Evolutionary conservation across 495 filamentous ascomycete species (phyloP).

Genomic region (Margaritispora aquatica): DNA sequence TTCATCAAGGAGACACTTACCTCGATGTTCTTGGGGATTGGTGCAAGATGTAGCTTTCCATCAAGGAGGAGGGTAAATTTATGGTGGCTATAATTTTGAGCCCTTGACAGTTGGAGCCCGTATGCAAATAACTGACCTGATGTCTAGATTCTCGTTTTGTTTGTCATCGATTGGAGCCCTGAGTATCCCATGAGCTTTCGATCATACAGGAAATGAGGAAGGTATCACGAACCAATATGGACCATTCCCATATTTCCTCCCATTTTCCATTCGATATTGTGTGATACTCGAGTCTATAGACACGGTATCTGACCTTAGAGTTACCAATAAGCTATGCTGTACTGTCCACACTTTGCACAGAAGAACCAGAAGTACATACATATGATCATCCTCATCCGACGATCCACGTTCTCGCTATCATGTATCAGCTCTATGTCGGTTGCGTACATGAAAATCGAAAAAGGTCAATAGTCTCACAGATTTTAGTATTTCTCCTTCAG

Average conservation of each 20-base stretch:
- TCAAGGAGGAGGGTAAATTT: slow-evolving; percentile 30
- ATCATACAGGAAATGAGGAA: neutral
- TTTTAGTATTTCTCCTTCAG: too few species aligned
- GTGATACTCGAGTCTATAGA: slow-evolving; percentile 19
- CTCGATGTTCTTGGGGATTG: slow-evolving; percentile 16
- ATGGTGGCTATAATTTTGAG: slow-evolving; percentile 24
- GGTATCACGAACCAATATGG: slow-evolving; percentile 18
- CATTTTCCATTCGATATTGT: slow-evolving; percentile 19
- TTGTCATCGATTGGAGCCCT: slow-evolving; percentile 20
- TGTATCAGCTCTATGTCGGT: neutral
- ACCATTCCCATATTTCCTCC: slow-evolving; percentile 19
- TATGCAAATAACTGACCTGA: slow-evolving; percentile 3
- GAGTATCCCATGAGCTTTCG: neutral
- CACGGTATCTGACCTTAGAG: neutral
- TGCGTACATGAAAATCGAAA: neutral
- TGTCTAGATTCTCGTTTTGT: slow-evolving; percentile 21
- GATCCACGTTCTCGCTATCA: neutral
- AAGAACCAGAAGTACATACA: neutral
- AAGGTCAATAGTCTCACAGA: neutral
- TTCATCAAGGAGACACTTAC: neutral
- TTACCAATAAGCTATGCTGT: neutral
- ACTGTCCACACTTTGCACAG: neutral
- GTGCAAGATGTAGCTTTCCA: slow-evolving; percentile 29
- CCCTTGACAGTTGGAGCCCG: neutral
- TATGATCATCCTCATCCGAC: neutral